These are phyloP conservation scores for Coemansia sp. DNA, from an alignment of 192 early-diverging fungal genomes.

Conservation along the genomic window DNA sequence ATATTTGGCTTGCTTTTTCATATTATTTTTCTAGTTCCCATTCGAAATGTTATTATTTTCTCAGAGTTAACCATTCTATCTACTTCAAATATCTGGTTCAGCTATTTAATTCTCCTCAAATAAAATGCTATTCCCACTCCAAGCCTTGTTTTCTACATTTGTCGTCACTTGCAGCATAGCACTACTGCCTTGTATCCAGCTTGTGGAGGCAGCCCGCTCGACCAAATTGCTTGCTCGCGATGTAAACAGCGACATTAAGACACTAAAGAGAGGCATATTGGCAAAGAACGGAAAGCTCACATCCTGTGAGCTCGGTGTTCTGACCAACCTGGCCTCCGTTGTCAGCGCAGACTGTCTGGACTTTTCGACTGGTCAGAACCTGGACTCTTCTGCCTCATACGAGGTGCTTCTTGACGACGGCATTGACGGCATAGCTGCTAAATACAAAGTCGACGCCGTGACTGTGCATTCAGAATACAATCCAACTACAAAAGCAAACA, in stretches of 20 bases:
- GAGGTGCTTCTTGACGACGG: conserved; percentile 15
- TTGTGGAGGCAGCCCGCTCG: no score
- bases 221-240: background rate
- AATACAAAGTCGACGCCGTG: background rate
- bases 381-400: conserved; percentile 13
- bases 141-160: no score
- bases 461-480: conserved; percentile 26
- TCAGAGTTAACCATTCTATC: no score
- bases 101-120: no score
- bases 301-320: background rate
- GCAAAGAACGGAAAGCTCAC: background rate
- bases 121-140: no score
- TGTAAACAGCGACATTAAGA: background rate
- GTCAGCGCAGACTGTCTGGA: background rate
- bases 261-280: background rate
- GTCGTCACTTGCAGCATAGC: no score
- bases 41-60: no score
- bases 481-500: conserved; percentile 23
- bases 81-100: no score
- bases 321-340: background rate
- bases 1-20: no score
- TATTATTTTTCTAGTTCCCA: no score
- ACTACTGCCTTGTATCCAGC: no score
- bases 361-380: background rate
- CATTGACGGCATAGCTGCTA: background rate